Evolutionary conservation across 2,329 filamentous ascomycete genomes (phyloP).

Genomic region (Onygenales sp.): DNA sequence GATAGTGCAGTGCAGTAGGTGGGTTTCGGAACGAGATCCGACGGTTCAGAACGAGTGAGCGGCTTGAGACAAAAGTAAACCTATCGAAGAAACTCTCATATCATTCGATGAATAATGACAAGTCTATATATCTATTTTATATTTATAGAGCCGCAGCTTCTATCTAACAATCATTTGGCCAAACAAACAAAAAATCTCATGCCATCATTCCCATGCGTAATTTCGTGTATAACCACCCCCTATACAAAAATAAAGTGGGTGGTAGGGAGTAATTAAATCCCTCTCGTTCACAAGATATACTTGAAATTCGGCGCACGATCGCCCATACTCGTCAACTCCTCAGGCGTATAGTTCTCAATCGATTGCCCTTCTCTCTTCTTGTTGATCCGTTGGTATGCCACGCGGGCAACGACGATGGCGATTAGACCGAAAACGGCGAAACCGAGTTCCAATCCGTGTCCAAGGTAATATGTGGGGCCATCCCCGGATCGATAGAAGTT

Average conservation of each 20-base stretch:
- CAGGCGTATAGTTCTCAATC: slow-evolving; percentile 30
- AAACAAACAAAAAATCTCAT: too few relatives aligned
- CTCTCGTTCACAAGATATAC: slow-evolving; percentile 43
- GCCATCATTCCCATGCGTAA: too few relatives aligned
- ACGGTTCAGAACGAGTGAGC: too few relatives aligned
- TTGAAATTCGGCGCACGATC: slow-evolving; percentile 55
- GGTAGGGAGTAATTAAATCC: not conserved
- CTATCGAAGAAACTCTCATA: too few relatives aligned
- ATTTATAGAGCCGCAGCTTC: too few relatives aligned
- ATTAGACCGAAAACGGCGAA: slow-evolving; percentile 40
- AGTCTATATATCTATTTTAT: too few relatives aligned
- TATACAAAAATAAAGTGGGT: not conserved
- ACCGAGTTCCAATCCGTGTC: slow-evolving; percentile 42
- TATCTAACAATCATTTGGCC: too few relatives aligned
- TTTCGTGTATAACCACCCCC: not conserved
- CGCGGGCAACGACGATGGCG: slow-evolving; percentile 33
- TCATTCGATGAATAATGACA: too few relatives aligned
- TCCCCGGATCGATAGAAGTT: slow-evolving; percentile 57
- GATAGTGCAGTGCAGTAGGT: too few relatives aligned
- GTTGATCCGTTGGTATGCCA: slow-evolving; percentile 51
- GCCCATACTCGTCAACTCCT: slow-evolving; percentile 50
- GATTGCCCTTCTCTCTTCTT: slow-evolving; percentile 43
- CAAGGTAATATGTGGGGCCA: slow-evolving; percentile 41
- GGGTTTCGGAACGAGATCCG: too few relatives aligned
- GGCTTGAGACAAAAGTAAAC: too few relatives aligned